These are phyloP conservation scores for Brasilioporus rufonigricans DNA, from an alignment of 768 basidiomycete species.

Conservation along the genomic window DNA sequence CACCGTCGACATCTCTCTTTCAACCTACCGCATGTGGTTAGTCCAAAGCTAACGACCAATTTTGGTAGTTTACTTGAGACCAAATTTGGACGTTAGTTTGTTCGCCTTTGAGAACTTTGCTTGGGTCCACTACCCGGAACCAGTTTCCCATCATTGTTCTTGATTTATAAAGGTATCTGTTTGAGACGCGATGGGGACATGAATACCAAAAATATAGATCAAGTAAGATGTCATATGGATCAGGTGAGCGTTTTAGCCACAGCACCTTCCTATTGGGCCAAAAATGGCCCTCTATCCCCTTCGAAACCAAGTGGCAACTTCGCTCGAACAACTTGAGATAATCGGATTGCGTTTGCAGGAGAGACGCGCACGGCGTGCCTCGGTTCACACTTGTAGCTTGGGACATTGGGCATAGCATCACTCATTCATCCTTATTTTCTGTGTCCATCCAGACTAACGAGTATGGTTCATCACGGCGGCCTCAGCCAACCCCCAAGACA, in stretches of 20 bases:
- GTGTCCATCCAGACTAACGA: neutral
- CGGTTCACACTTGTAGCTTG: neutral
- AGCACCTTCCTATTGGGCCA: neutral
- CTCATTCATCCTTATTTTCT: neutral
- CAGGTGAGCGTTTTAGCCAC: neutral
- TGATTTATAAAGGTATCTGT: neutral
- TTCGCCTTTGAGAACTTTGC: constrained; percentile 4
- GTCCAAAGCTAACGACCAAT: constrained; percentile 17
- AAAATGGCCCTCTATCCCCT: neutral
- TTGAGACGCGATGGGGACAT: neutral
- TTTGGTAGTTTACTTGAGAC: constrained; percentile 24
- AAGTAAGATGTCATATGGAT: neutral
- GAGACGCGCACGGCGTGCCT: neutral
- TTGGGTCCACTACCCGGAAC: no score
- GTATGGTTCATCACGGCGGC: no score
- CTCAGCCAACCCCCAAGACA: no score
- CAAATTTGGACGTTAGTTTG: constrained; percentile 29
- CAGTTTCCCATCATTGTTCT: neutral
- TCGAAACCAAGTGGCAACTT: neutral
- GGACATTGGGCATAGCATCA: neutral
- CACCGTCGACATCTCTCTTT: constrained; percentile 16
- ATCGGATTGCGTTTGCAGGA: neutral
- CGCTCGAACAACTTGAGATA: neutral
- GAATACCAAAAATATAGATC: neutral
- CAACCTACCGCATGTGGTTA: constrained; percentile 26